Percentiles rank a stretch among this genome's conserved stretches.
Evolutionary conservation across 768 basidiomycete species (phyloP).

Genomic region (Trametes meyenii): DNA sequence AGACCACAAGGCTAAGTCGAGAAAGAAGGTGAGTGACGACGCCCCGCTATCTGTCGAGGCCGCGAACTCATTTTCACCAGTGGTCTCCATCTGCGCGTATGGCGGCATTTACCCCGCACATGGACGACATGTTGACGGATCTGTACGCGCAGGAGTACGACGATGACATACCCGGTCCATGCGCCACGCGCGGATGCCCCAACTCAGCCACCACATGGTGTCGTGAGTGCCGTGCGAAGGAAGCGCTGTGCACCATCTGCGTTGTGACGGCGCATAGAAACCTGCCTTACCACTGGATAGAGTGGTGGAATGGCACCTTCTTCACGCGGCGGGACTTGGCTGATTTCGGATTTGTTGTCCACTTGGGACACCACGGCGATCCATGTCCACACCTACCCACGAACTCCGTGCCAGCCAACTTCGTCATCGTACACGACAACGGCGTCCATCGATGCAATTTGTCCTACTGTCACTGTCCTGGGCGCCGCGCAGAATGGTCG

Average conservation of each 20-base stretch:
- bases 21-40: too few relatives aligned
- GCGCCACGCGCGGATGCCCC: too few relatives aligned
- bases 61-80: too few relatives aligned
- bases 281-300: slow-evolving; percentile 5
- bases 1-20: too few relatives aligned
- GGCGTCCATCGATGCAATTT: neutral
- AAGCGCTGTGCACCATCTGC: neutral
- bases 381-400: neutral
- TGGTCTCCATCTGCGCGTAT: too few relatives aligned
- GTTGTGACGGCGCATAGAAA: neutral
- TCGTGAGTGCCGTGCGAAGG: neutral
- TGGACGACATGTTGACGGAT: too few relatives aligned
- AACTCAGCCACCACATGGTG: neutral
- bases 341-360: neutral
- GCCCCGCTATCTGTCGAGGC: too few relatives aligned
- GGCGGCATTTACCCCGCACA: too few relatives aligned
- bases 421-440: neutral
- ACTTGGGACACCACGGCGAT: neutral
- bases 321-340: neutral
- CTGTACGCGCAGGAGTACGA: too few relatives aligned
- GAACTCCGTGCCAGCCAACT: neutral
- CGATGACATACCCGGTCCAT: too few relatives aligned
- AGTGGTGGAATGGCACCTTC: neutral
- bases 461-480: neutral
- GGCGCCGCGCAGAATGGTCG: too few relatives aligned